phyloP scores from a whole-genome alignment of 345 rosid species.

The Erysimum cheiranthoides region DNA sequence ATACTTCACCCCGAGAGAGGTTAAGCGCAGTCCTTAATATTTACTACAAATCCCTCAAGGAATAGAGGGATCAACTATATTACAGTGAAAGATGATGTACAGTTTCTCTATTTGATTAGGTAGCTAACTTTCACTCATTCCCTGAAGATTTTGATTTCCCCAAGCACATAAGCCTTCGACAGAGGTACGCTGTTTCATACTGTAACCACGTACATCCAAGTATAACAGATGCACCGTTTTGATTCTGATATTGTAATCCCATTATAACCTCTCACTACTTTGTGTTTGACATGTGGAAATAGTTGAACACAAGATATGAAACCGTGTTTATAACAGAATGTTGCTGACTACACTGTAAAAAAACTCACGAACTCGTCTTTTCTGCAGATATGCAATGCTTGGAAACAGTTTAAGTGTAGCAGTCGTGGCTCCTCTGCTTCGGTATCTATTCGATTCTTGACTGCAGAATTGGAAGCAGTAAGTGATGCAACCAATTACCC shows the following conservation, averaged over 20 bases:
- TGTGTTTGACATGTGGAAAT: slow-evolving; percentile 11
- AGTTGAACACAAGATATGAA: slow-evolving; percentile 15
- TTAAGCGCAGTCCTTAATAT: slow-evolving; percentile 28
- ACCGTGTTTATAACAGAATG: neutral
- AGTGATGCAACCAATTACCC: slow-evolving; percentile 5
- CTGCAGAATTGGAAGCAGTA: slow-evolving; percentile 17
- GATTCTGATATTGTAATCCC: neutral
- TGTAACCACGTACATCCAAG: no score
- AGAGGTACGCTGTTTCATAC: slow-evolving; percentile 56
- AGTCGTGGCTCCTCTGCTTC: slow-evolving; percentile 84
- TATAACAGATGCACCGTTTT: no score
- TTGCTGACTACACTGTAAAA: neutral
- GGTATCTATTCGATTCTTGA: slow-evolving; percentile 65
- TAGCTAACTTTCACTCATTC: slow-evolving; percentile 93
- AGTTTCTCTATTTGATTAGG: slow-evolving; percentile 51
- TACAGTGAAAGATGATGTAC: neutral
- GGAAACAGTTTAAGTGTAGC: slow-evolving; percentile 95
- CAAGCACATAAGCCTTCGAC: slow-evolving; percentile 69
- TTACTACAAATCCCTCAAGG: slow-evolving; percentile 8
- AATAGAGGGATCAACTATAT: slow-evolving; percentile 3
- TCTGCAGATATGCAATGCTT: slow-evolving; percentile 82
- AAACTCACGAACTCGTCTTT: neutral
- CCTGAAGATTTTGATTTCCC: slow-evolving; percentile 83
- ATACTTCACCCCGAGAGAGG: slow-evolving; percentile 96
- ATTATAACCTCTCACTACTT: neutral